Evolutionary conservation across 228 moss, liverwort and hornwort genomes (phyloP), one percentile per base, ranked within the genome.

Genomic region (Sphagnum fallax): DNA sequence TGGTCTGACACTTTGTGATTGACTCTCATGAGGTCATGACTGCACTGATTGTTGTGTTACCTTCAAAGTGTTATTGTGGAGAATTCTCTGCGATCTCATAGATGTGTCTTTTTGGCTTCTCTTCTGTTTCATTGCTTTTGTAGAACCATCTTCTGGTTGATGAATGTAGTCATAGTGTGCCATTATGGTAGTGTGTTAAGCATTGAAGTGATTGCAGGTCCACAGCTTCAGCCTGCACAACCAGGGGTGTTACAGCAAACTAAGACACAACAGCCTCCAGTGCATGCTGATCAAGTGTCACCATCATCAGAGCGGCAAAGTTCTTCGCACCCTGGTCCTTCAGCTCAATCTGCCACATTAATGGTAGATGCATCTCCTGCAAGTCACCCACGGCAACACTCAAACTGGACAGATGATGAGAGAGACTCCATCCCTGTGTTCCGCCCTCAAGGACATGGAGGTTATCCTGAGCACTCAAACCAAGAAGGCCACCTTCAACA

Each of bases 351-450:
- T 13, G 70, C 73, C 61, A 32, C 32, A 32, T 32, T 32, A 32
- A 32, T 32, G 32, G 32, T 32, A 32, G 32, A 32, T 53, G 77
- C 79, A 60, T 81, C 83, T 52, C 77, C 84, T 53, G 78, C 76
- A 66, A 79, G 63, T 73, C 82, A 88, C 63, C 79, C 78, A 65
- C 90, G 79, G 69, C 90, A 85, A 71, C 88, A 86, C 72, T 93
- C 98, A 70, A 92, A 89, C 79, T 98, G 98, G 98, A 92, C 98
- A 48, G 98, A 98, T 71, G 98, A 98, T 75, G 98, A 98, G 78
- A 87, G 98, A 71, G 98, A 94, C 64, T 89, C 92, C 13, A 82
- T 83, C 51, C 79, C 81, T 16, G 82, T 67, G 75, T 88, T 92
- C 60, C 84, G 94, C 62, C 87, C 94, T 6, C 87, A 93, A 79